Conservation (phyloP, 2,329 filamentous ascomycete species). For the Fusarium circinatum region DNA sequence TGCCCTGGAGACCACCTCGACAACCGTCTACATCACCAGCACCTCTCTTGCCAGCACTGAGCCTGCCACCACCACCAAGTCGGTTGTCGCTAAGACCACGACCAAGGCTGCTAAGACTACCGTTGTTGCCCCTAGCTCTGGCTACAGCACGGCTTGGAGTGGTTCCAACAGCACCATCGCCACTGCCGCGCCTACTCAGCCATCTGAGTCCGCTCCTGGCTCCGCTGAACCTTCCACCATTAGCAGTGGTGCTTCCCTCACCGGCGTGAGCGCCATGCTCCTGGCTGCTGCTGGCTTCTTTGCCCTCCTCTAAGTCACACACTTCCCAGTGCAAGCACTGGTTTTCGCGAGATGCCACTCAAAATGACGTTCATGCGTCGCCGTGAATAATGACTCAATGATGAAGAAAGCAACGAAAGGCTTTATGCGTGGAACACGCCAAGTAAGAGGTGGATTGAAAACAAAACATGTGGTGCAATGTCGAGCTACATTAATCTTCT, state of each 20-base stretch:
- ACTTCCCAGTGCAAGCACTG: conserved; percentile 41
- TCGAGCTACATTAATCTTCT: conserved; percentile 42
- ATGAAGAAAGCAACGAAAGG: conserved; percentile 37
- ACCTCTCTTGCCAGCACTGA: conserved; percentile 29
- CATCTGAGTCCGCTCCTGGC: conserved; percentile 33
- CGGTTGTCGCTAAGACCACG: conserved; percentile 32
- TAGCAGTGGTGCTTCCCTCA: conserved; percentile 45
- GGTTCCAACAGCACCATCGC: conserved; percentile 49
- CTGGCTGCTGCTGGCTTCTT: conserved; percentile 50
- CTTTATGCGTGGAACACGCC: conserved; percentile 12
- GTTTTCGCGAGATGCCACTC: conserved; percentile 3
- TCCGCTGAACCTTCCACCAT: conserved; percentile 36
- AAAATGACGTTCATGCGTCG: conserved; percentile 40
- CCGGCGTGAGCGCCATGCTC: conserved; percentile 51
- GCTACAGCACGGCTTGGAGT: conserved; percentile 45
- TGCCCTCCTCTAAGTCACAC: conserved; percentile 49
- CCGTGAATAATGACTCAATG: conserved; percentile 51
- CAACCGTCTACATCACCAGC: conserved; percentile 42
- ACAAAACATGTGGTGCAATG: conserved; percentile 39
- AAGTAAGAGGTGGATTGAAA: conserved; percentile 10
- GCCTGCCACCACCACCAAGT: conserved; percentile 39
- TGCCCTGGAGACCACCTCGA: conserved; percentile 39
- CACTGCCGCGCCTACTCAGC: conserved; percentile 41
- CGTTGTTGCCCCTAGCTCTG: conserved; percentile 41
- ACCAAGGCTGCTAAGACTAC: conserved; percentile 43